Percentiles rank a stretch among this genome's conserved stretches.
Conservation (phyloP, 148 eudicot genomes). For the Rheum nobile region DNA sequence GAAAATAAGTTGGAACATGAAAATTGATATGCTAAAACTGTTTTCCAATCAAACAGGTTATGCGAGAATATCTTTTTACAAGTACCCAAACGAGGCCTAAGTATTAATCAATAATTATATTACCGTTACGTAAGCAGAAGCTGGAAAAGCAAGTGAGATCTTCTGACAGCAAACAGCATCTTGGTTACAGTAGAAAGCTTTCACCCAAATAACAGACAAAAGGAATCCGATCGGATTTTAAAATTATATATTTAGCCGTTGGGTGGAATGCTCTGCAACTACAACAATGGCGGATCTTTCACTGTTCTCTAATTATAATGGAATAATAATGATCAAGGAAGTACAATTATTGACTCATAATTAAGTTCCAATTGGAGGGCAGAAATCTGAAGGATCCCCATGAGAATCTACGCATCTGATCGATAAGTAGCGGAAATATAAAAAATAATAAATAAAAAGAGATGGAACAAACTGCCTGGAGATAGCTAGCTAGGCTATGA, state of each 20-base stretch:
- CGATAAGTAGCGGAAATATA: neutral
- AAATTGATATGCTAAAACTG: neutral
- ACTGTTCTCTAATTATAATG: neutral
- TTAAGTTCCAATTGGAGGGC: conserved; percentile 5
- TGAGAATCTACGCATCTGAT: conserved; percentile 5
- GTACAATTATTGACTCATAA: neutral
- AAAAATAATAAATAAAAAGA: neutral
- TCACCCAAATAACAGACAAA: neutral
- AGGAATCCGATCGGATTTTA: neutral
- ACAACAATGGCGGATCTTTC: conserved; percentile 7
- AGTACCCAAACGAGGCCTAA: neutral
- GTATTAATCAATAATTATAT: neutral
- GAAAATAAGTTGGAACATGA: neutral
- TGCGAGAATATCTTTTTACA: neutral
- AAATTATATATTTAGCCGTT: neutral
- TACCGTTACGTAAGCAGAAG: neutral
- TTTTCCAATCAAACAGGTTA: neutral
- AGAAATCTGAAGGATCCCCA: conserved; percentile 1
- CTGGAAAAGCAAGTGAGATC: conserved; percentile 8
- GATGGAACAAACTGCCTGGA: neutral
- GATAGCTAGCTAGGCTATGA: neutral
- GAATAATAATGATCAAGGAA: neutral
- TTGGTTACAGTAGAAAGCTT: neutral
- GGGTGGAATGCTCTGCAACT: conserved; percentile 5
- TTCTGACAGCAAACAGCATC: conserved; percentile 8